These are phyloP conservation scores for Mycena floridula DNA, from an alignment of 768 basidiomycete genomes.

Conservation along the genomic window DNA sequence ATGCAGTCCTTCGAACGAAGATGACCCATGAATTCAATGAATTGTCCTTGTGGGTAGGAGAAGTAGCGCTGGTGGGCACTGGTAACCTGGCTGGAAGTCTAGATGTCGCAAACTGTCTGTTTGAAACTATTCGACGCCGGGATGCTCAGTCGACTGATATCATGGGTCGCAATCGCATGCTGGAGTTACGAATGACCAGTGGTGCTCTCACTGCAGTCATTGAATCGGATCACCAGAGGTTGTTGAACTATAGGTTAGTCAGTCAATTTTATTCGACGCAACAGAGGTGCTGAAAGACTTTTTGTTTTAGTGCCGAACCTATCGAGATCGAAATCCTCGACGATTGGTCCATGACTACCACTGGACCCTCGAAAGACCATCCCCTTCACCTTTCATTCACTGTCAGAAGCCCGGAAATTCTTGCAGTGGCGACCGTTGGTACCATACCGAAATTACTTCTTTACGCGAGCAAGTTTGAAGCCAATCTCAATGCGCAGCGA, in stretches of 20 bases:
- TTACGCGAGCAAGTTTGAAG: constrained; percentile 68
- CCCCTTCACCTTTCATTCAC: constrained; percentile 70
- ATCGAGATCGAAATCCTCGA: constrained; percentile 69
- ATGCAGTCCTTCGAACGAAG: constrained; percentile 60
- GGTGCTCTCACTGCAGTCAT: constrained; percentile 60
- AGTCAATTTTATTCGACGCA: too few relatives aligned
- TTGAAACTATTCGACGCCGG: constrained; percentile 63
- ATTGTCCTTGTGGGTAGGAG: constrained; percentile 56
- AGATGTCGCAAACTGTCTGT: constrained; percentile 64
- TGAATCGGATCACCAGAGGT: constrained; percentile 70
- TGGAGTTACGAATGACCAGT: constrained; percentile 72
- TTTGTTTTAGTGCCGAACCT: constrained; percentile 61
- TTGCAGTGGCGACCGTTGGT: constrained; percentile 61
- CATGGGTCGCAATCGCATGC: constrained; percentile 42
- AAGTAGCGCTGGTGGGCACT: constrained; percentile 61
- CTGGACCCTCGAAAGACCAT: constrained; percentile 33
- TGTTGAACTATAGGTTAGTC: constrained; percentile 70
- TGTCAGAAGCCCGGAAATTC: constrained; percentile 62
- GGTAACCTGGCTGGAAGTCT: constrained; percentile 68
- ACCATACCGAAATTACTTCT: constrained; percentile 74
- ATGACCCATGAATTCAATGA: constrained; percentile 58
- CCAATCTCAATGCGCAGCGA: constrained; percentile 65
- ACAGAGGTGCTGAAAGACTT: constrained; percentile 1
- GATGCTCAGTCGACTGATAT: constrained; percentile 29
- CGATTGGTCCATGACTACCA: constrained; percentile 64